Evolutionary conservation across 306 rosid genomes (phyloP), one percentile per base, ranked within the genome.

Genomic region (Adenanthera pavonina): DNA sequence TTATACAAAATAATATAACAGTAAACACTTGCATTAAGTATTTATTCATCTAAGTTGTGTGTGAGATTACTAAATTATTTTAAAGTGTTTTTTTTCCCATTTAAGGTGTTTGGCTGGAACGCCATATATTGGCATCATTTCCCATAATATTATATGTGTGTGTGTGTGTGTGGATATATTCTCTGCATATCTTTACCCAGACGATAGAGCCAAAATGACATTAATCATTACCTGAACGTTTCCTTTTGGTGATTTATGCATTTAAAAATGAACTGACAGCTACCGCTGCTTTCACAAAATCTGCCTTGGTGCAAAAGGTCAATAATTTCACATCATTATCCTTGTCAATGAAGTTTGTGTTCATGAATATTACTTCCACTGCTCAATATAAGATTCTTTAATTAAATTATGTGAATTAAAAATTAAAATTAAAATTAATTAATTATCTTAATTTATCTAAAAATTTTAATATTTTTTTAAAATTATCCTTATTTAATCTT

Each of bases 301-400:
- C 74, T 41, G 35, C 53, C 16, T 4, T 0, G 38, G 0, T 30
- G 4, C 8, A 30, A 70, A 68, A 47, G 20, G 8, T 35, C 25
- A 38, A 9, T n/a, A 16, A 49, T 60, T 62, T 72, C 69, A 34
- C 17, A 82, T 85, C 81, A 81, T 81, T 59, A 54, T 67, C 1
- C 85, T 85, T 78, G 34, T n/a, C 66, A 43, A 53, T 72, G 33
- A 85, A 67, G 80, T 74, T 65, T 72, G n/a, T 66, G 59, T 3
- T 51, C 3, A n/a, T n/a, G n/a, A n/a, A n/a, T n/a, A n/a, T n/a
- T n/a, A n/a, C n/a, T n/a, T n/a, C n/a, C n/a, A n/a, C n/a, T n/a
- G n/a, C n/a, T n/a, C n/a, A n/a, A n/a, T n/a, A n/a, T n/a, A n/a
- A n/a, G n/a, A n/a, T n/a, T n/a, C n/a, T n/a, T n/a, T n/a, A n/a